These are phyloP conservation scores for Citrus maxima DNA, from an alignment of 345 rosid genomes.

Conservation along the genomic window DNA sequence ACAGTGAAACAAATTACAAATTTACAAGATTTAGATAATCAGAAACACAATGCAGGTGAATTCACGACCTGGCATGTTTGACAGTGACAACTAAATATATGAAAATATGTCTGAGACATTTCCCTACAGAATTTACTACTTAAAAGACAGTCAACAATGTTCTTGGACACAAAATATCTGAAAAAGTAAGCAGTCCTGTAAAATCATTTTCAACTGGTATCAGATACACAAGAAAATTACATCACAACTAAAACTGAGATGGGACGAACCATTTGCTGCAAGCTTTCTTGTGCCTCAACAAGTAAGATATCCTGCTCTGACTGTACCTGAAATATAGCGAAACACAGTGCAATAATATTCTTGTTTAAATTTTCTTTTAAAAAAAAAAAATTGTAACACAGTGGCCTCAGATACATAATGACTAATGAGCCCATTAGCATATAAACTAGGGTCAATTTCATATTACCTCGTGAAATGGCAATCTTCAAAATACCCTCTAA, in stretches of 20 bases:
- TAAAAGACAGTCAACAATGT: neutral
- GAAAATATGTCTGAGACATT: neutral
- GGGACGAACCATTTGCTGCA: constrained; percentile 44
- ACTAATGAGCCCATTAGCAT: neutral
- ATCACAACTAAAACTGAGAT: neutral
- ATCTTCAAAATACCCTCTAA: too few species aligned
- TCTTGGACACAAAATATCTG: neutral
- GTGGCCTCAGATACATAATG: neutral
- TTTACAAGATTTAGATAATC: neutral
- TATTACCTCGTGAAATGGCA: too few species aligned
- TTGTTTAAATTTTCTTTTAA: neutral
- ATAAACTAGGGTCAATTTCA: neutral
- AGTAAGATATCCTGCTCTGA: constrained; percentile 34
- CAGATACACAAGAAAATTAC: neutral
- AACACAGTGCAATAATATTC: neutral
- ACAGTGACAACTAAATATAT: neutral
- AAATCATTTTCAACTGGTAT: neutral
- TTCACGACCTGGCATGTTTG: neutral
- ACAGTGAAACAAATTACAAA: neutral
- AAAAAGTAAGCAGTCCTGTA: neutral
- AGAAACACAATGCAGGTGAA: neutral
- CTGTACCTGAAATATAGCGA: constrained; percentile 33
- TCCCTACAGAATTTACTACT: neutral
- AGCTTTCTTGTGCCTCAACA: constrained; percentile 37
- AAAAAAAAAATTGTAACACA: neutral